These are phyloP conservation scores for Coccomyxa sp. DNA, from an alignment of 139 green algal genomes.

Conservation along the genomic window DNA sequence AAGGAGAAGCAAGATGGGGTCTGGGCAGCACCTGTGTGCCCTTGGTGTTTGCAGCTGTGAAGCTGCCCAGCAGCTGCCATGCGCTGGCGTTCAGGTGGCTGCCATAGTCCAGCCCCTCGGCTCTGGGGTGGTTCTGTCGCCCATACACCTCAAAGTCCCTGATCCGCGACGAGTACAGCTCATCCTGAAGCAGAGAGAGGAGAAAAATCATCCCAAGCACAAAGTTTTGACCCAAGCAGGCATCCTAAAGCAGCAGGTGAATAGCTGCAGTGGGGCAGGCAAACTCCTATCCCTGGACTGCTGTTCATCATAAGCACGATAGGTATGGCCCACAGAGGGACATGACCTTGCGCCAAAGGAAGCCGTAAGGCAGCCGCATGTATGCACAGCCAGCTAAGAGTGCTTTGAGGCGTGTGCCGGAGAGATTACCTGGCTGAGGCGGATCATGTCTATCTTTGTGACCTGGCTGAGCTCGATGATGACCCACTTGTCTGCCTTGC, in stretches of 20 bases:
- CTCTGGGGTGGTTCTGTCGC: constrained; percentile 45
- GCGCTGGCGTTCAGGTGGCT: constrained; percentile 33
- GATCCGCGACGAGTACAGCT: constrained; percentile 77
- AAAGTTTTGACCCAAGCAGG: neutral
- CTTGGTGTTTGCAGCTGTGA: constrained; percentile 68
- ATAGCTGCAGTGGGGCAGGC: too few relatives aligned
- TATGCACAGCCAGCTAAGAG: neutral
- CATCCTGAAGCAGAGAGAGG: constrained; percentile 47
- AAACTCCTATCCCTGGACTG: too few relatives aligned
- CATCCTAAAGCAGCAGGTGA: too few relatives aligned
- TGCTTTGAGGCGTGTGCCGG: neutral
- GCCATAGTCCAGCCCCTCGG: constrained; percentile 36
- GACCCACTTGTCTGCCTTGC: constrained; percentile 71
- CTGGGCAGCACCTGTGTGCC: constrained; percentile 57
- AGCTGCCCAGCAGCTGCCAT: constrained; percentile 72
- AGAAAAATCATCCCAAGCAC: constrained; percentile 7
- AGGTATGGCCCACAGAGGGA: too few relatives aligned
- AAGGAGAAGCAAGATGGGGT: neutral
- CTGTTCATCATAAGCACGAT: too few relatives aligned
- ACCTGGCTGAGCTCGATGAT: constrained; percentile 80
- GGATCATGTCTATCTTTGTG: constrained; percentile 13
- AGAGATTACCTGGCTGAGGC: constrained; percentile 27
- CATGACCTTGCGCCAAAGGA: too few relatives aligned
- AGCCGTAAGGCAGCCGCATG: neutral
- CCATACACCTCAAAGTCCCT: constrained; percentile 58